Base-by-base conservation (phyloP, 73 alveolate genomes). In the Tetrahymena borealis region DNA sequence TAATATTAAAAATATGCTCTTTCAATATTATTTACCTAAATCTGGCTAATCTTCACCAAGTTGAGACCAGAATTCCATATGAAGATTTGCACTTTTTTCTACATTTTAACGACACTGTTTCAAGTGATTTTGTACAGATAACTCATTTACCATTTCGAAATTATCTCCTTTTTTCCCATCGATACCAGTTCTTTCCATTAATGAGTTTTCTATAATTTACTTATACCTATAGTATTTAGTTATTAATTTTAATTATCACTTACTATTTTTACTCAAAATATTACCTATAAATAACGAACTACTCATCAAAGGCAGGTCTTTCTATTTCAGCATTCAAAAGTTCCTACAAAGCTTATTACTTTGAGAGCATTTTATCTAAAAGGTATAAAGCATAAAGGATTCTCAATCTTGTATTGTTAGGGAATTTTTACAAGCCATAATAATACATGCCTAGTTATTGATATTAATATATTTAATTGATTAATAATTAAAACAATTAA, bases 21-120 rank as follows among this genome's bases (percentile, higher is more conserved):
- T 24, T 42, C 1, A 42, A 92, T 91, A 91, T 43, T 60, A 31
- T 37, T 78, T 93, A 28, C 95, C 95, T 32, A 93, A 33, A 41
- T 93, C 95, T 28, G 95, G 95, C 10, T 90, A 40, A 33, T 93
- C 95, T 90, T 93, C 95, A 93, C 95, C 79, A 28, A 93, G 91
- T 85, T 93, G 31, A 10, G 95, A 93, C 95, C 95, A 93, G 41
- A 93, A 93, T 24, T 93, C 95, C 39, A 93, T 93, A 36, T 93
- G 95, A 4, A 60, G n/a, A 35, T 91, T 79, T 7, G 95, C 91
- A 39, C 93, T 79, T 42, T 93, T 93, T 43, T 93, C 95, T 16
- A 93, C 91, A 31, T 39, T 38, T 79, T 43, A 39, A n/a, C 93
- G 90, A 60, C 85, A 60, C 35, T 60, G 28, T n/a, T 60, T 60